Evolutionary conservation across 495 filamentous ascomycete species (phyloP), one percentile per base, ranked within the genome.

Genomic region (Acidomyces sp.): DNA sequence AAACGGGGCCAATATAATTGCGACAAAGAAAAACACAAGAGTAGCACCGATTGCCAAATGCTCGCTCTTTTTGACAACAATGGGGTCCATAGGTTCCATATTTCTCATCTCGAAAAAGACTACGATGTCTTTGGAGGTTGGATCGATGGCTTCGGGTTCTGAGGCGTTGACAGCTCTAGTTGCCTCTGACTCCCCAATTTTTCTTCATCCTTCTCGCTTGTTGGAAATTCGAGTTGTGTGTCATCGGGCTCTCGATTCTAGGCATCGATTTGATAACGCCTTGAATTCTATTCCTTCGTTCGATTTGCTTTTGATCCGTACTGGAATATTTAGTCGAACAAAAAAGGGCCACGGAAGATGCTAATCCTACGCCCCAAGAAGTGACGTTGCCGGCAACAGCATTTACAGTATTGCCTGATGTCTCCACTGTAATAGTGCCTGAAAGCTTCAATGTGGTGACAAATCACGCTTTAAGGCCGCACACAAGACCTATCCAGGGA

Each of bases 1-100:
- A 25, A 67, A 61, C 0, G 65, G 65, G 0, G 64, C 55, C 7
- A 67, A 28, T n/a, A 67, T 53, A 17, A 62, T 52, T 2, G 55
- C 55, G 1, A 59, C 36, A 23, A 53, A 41, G 34, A 60, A 51
- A 46, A 61, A 60, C n/a, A 62, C 37, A 3, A 39, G 27, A 23
- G 57, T 62, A 11, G 56, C 55, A 3, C 32, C 18, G 34, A 47
- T 42, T 11, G 59, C 59, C 6, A 62, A 51, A 7, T 46, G 49
- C 26, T 53, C 50, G 7, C 42, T 48, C 32, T 60, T 58, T 17
- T 51, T 51, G 1, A 53, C 62, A 3, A 53, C 48, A 6, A 51
- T 45, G 0, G 61, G 60, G 35, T 65, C 60, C 52, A 66, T 59
- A 3, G 60, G 63, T 34, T 58, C 59, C 33, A 60, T 60, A 19